Evolutionary conservation across 2,329 filamentous ascomycete genomes (phyloP), one percentile per base, ranked within the genome.

Genomic region (Colletotrichum limetticola): DNA sequence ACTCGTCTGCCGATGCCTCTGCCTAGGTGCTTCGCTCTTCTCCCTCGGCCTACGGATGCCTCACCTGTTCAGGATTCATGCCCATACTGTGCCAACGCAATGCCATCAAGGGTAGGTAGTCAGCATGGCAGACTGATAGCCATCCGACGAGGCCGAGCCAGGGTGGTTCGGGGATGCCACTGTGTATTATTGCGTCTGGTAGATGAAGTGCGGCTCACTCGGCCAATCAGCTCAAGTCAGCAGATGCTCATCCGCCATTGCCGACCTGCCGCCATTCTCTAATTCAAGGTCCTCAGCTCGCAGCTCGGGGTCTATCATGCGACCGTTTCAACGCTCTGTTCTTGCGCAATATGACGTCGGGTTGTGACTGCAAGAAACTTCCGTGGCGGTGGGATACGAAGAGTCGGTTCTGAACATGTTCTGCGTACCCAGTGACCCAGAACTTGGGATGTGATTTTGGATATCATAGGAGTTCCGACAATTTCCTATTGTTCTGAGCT

Each of bases 301-400:
- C 52, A 30, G 32, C 32, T 32, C 66, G 58, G 59, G 52, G 66
- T 28, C 59, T 55, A 32, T 70, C 24, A 32, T 32, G 58, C n/a
- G 37, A 35, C 55, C 46, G 66, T 72, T 72, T 72, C 70, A 72
- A 69, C 66, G 59, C 70, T 69, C 53, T 57, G 52, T 72, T 28
- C 55, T 37, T 53, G 63, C n/a, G 53, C 63, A 32, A 66, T 32
- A 49, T 58, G 63, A 66, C 52, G 53, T 66, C 30, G n/a, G 24
- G 26, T 8, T 5, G 22, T 32, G 22, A 24, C 26, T 19, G 42
- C 19, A 49, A 49, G 42, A 22, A n/a, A 49, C 42, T 22, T 22
- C 8, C 19, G n/a, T n/a, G 4, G 19, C 19, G 42, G 14, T 42
- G 37, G 14, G 16, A 49, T n/a, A 22, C 19, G 19, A 49, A n/a